Conservation (phyloP, 2,329 filamentous ascomycete species). For the Ophiostoma montium region DNA sequence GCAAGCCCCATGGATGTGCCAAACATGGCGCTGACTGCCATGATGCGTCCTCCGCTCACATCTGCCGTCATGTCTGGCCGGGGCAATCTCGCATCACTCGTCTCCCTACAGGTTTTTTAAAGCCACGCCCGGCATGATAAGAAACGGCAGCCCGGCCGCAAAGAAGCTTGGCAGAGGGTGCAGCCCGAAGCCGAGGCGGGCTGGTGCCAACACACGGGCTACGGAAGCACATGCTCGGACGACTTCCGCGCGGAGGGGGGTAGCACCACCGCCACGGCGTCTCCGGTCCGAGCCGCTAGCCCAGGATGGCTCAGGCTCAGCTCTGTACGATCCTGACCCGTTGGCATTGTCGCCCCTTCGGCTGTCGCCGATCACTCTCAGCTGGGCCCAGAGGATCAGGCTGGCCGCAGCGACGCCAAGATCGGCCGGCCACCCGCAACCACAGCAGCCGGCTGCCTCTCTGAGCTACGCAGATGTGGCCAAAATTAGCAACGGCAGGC, state of each 20-base stretch:
- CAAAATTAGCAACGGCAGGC: not conserved
- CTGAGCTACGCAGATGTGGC: slow-evolving; percentile 9
- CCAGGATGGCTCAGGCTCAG: too few species aligned
- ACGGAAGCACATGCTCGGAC: not conserved
- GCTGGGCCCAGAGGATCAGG: not conserved
- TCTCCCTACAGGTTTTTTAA: too few species aligned
- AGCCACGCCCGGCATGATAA: not conserved
- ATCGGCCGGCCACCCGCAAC: not conserved
- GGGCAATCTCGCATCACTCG: too few species aligned
- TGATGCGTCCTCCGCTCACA: too few species aligned
- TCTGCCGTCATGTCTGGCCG: too few species aligned
- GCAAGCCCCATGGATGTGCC: not conserved
- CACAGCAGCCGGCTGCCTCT: not conserved
- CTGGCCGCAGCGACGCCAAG: not conserved
- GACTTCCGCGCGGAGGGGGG: not conserved
- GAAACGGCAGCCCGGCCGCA: not conserved
- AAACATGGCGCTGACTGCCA: not conserved
- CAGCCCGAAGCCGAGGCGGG: not conserved
- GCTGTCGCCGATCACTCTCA: not conserved
- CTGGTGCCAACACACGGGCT: not conserved
- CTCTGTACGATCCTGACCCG: too few species aligned
- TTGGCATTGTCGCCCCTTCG: not conserved
- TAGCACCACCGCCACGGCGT: not conserved
- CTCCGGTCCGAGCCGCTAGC: slow-evolving; percentile 3
- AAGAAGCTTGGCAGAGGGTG: not conserved